A percentile compares a stretch with the other conserved stretches of the same genome.
Evolutionary conservation across 768 basidiomycete genomes (phyloP).

Genomic region (Phlegmacium glaucopus): DNA sequence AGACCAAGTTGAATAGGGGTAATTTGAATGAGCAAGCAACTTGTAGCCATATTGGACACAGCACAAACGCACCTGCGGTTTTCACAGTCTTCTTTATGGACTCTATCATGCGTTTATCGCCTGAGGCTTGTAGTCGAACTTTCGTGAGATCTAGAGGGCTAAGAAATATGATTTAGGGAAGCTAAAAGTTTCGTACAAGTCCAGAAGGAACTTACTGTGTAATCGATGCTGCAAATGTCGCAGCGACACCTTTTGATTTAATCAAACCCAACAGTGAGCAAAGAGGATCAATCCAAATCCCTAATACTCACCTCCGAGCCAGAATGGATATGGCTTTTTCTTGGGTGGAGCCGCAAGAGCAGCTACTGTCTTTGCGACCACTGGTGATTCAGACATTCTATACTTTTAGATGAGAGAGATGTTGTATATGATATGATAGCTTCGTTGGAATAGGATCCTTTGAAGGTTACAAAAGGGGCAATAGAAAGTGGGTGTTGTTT

Average conservation of each 20-base stretch:
- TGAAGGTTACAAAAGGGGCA: too few relatives aligned
- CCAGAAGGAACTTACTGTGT: conserved; percentile 59
- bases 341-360: conserved; percentile 22
- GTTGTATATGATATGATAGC: background rate
- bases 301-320: conserved; percentile 60
- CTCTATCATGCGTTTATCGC: conserved; percentile 87
- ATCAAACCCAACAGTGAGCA: background rate
- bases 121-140: conserved; percentile 87
- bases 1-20: conserved; percentile 24
- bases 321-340: conserved; percentile 83
- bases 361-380: background rate
- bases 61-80: conserved; percentile 55
- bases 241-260: conserved; percentile 47
- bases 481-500: too few relatives aligned
- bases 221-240: conserved; percentile 84
- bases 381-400: background rate
- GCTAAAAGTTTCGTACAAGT: background rate
- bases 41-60: too few relatives aligned
- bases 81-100: conserved; percentile 79
- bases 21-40: conserved; percentile 30
- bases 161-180: background rate
- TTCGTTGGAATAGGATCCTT: too few relatives aligned
- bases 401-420: background rate
- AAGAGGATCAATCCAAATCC: conserved; percentile 12
- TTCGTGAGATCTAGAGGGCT: conserved; percentile 89